These are phyloP conservation scores for Emmonsiellopsis sp. DNA, from an alignment of 2,329 filamentous ascomycete species.

Conservation along the genomic window DNA sequence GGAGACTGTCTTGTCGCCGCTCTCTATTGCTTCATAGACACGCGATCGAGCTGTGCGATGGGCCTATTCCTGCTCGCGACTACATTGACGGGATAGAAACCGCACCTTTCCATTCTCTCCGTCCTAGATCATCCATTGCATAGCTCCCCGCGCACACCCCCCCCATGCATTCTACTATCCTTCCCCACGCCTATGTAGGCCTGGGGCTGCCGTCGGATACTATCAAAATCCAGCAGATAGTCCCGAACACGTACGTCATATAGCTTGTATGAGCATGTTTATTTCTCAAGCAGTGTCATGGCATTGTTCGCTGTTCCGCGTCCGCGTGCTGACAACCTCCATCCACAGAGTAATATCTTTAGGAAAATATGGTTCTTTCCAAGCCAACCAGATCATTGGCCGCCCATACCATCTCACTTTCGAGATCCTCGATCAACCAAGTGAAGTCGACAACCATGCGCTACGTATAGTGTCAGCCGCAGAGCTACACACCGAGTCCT, in stretches of 20 bases:
- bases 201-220: conserved; percentile 45
- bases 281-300: conserved; percentile 8
- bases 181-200: conserved; percentile 27
- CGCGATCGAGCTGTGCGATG: too few relatives aligned
- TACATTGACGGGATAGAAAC: background rate
- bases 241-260: conserved; percentile 55
- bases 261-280: conserved; percentile 16
- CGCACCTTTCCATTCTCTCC: background rate
- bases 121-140: background rate
- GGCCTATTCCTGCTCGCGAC: too few relatives aligned
- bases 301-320: conserved; percentile 14
- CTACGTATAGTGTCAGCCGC: conserved; percentile 70
- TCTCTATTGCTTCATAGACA: too few relatives aligned
- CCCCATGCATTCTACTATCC: conserved; percentile 31
- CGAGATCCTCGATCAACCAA: conserved; percentile 66
- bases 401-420: conserved; percentile 87
- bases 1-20: too few relatives aligned
- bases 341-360: conserved; percentile 66
- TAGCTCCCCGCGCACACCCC: background rate
- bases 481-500: conserved; percentile 71
- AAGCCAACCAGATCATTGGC: conserved; percentile 80
- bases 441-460: conserved; percentile 53
- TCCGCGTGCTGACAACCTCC: conserved; percentile 18
- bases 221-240: conserved; percentile 49
- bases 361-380: conserved; percentile 87